Evolutionary conservation across 306 rosid genomes (phyloP), one percentile per base, ranked within the genome.

Genomic region (Glycine soja): DNA sequence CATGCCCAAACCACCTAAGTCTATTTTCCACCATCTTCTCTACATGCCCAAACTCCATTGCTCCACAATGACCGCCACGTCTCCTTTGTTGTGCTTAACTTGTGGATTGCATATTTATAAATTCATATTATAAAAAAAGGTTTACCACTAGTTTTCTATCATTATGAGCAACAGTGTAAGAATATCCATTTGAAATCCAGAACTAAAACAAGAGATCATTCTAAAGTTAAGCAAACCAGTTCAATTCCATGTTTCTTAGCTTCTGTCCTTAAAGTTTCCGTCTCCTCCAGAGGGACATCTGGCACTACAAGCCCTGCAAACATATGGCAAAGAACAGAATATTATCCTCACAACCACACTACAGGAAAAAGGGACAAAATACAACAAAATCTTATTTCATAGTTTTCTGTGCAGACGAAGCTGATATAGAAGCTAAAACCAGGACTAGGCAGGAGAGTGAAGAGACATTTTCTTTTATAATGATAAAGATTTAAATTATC

Each of bases 251-350:
- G 38, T 76, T 93, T 91, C 84, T 70, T 76, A 76, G 99, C 97
- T 89, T 93, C 97, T 45, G 48, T 71, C 86, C 98, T 90, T 85
- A 95, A 66, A 81, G 38, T 63, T 24, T 82, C 86, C 0, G 98
- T 88, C 88, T 93, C 98, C 82, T 93, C 99, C 62, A 93, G 83
- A 54, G 99, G 98, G 80, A 95, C 98, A 81, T 95, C 99, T 6
- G 99, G 98, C 74, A 95, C 97, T 73, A 95, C 97, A 78, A 95
- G 94, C 72, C 99, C 99, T 91, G 79, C 83, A 85, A 51, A 24
- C 74, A 82, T 15, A 65, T 18, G 2, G 9, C 40, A 58, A 81
- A 56, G 16, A 63, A 43, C 74, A 71, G 11, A 52, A 68, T 18
- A 32, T 58, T 40, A 47, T 34, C 58, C 36, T 3, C 38, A 85